Percentiles rank a stretch among this genome's conserved stretches.
phyloP scores from a whole-genome alignment of 805 yeast genomes.

The Starmerella vitae region DNA sequence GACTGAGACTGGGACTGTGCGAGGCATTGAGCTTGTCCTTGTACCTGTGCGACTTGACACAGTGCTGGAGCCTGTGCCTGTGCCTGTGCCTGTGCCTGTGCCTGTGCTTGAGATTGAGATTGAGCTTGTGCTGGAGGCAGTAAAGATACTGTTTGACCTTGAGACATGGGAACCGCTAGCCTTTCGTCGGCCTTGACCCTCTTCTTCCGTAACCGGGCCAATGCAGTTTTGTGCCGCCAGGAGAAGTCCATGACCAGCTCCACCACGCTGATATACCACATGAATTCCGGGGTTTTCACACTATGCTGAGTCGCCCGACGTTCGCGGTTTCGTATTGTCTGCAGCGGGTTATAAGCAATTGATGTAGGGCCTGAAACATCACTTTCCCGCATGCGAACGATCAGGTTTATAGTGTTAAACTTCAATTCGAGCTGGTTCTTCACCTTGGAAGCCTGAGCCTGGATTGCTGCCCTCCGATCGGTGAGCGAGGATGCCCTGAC shows the following conservation, averaged over 20 bases:
- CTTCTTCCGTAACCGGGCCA: neutral
- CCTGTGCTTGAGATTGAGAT: neutral
- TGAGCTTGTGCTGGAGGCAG: too few species aligned
- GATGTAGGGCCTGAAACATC: neutral
- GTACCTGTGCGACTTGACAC: too few species aligned
- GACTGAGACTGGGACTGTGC: too few species aligned
- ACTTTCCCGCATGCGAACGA: neutral
- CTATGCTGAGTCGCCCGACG: conserved; percentile 7
- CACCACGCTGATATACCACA: conserved; percentile 15
- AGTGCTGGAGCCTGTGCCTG: neutral
- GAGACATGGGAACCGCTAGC: too few species aligned
- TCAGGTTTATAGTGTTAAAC: conserved; percentile 20
- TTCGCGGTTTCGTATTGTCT: conserved; percentile 60
- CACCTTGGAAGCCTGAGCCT: conserved; percentile 20
- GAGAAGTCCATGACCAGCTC: conserved; percentile 17
- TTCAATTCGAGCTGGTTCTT: conserved; percentile 25
- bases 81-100: neutral
- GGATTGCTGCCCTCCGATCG: conserved; percentile 13
- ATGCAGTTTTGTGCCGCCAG: conserved; percentile 13
- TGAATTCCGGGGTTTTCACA: neutral
- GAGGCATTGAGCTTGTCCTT: too few species aligned
- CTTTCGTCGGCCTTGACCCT: too few species aligned
- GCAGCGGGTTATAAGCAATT: conserved; percentile 56
- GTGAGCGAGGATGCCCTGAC: conserved; percentile 2
- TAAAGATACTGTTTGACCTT: too few species aligned